Evolutionary conservation across 1,139 yeast species (phyloP).

Genomic region (Torulaspora globosa): DNA sequence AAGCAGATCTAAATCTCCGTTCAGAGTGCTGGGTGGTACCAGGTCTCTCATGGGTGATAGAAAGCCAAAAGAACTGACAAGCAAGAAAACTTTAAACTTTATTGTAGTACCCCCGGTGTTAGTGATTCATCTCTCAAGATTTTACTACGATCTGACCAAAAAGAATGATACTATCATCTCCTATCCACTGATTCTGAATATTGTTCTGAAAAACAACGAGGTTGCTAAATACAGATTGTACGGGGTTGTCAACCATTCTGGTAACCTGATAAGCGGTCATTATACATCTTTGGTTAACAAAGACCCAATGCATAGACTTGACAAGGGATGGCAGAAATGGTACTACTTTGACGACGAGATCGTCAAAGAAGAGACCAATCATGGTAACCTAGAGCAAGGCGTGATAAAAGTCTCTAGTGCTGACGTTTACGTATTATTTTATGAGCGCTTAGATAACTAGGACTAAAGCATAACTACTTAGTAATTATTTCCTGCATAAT

Average conservation of each 20-base stretch:
- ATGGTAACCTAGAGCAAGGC: conserved; percentile 44
- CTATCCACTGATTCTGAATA: conserved; percentile 53
- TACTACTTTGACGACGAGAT: conserved; percentile 70
- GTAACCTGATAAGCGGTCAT: conserved; percentile 69
- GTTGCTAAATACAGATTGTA: conserved; percentile 49
- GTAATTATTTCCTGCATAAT: neutral
- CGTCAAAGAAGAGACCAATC: conserved; percentile 46
- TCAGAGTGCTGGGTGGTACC: conserved; percentile 17
- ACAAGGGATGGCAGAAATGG: conserved; percentile 47
- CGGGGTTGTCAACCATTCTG: conserved; percentile 67
- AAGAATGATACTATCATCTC: conserved; percentile 52
- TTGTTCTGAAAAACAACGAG: conserved; percentile 41
- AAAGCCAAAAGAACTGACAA: conserved; percentile 35
- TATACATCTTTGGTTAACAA: conserved; percentile 66
- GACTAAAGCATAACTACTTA: neutral
- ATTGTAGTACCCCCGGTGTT: conserved; percentile 61
- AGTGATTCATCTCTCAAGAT: conserved; percentile 61
- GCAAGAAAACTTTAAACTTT: conserved; percentile 56
- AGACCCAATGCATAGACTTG: conserved; percentile 35
- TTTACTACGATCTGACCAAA: conserved; percentile 53
- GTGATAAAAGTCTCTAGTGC: conserved; percentile 46
- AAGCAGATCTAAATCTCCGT: conserved; percentile 31
- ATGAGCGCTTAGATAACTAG: conserved; percentile 44
- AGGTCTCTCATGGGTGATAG: conserved; percentile 18
- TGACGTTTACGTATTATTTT: conserved; percentile 72